Evolutionary conservation across 352 stramenopile genomes (phyloP).

Genomic region (Pythium sukuiense): DNA sequence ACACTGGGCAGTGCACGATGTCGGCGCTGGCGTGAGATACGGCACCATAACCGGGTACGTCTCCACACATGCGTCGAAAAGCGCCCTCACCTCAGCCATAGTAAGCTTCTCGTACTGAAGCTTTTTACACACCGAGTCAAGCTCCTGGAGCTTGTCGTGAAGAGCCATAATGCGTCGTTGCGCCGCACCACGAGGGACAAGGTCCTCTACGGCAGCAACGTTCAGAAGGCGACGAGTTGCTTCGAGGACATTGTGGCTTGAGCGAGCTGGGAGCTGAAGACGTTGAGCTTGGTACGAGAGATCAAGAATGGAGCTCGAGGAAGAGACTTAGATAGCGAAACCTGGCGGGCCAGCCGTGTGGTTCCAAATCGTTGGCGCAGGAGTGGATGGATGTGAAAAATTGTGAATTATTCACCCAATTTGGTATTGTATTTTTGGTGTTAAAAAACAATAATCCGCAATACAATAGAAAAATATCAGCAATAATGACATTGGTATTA

Average conservation of each 20-base stretch:
- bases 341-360: too few species aligned
- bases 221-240: too few species aligned
- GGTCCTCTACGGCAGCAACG: conserved; percentile 26
- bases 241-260: conserved; percentile 19
- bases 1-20: neutral
- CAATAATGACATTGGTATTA: too few species aligned
- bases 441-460: too few species aligned
- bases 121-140: conserved; percentile 23
- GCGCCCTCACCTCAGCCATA: conserved; percentile 15
- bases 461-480: too few species aligned
- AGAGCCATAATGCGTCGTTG: conserved; percentile 17
- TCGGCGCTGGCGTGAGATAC: conserved; percentile 8
- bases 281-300: conserved; percentile 26
- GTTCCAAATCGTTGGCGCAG: too few species aligned
- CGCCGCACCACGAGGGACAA: conserved; percentile 16
- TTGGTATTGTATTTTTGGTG: too few species aligned
- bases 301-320: too few species aligned
- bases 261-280: conserved; percentile 19
- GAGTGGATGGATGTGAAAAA: too few species aligned
- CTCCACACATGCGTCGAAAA: conserved; percentile 19
- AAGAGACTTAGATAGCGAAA: too few species aligned
- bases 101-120: conserved; percentile 9
- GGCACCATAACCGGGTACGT: conserved; percentile 17
- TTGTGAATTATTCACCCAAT: too few species aligned
- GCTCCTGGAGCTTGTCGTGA: conserved; percentile 19